Base-by-base conservation (phyloP, 495 filamentous ascomycete species). In the Cenococcum geophilum region DNA sequence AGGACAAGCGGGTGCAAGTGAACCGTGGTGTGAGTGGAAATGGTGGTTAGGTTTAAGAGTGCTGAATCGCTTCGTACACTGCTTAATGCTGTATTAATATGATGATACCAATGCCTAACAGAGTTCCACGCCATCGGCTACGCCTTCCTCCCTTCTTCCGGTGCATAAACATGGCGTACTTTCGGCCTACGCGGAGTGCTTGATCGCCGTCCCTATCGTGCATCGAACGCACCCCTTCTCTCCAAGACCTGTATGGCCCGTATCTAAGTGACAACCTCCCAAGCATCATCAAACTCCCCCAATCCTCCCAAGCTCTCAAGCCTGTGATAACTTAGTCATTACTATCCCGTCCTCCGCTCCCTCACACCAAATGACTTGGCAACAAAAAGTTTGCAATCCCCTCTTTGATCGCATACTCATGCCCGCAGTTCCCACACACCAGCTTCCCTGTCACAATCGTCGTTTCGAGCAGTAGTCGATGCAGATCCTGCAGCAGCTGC, bases 331-430 rank as follows among this genome's bases (percentile, higher is more conserved):
- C 49, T 43, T 20, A 35, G 45, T 27, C 51, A 47, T 14, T 58
- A 48, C 64, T 48, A 23, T 11, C 20, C 22, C 42, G 9, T 18
- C 11, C 48, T 22, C 49, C 52, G 16, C 50, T 1, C 55, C 47
- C 37, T 70, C 64, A 76, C 47, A 76, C 93, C 68, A 97, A 74
- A 77, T 97, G 93, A 68, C 86, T 92, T 18, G 93, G 93, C 71
- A 98, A 76, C 65, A 98, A 77, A 70, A 98, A 98, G 72, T 97
- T 97, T 49, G 91, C 89, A 68, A 97, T 95, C 22, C 93, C 95
- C 74, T 97, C 91, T 70, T 89, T 88, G 45, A 99, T 86, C 68
- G 83, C 82, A 74, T 97, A 97, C 75, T 92, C 86, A 72, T 97
- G 91, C 59, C 88, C 88, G 75, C 93, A 97, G 71, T 87, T 88